These are phyloP conservation scores for Backusella tuberculispora DNA, from an alignment of 192 early-diverging fungal species.

Conservation along the genomic window DNA sequence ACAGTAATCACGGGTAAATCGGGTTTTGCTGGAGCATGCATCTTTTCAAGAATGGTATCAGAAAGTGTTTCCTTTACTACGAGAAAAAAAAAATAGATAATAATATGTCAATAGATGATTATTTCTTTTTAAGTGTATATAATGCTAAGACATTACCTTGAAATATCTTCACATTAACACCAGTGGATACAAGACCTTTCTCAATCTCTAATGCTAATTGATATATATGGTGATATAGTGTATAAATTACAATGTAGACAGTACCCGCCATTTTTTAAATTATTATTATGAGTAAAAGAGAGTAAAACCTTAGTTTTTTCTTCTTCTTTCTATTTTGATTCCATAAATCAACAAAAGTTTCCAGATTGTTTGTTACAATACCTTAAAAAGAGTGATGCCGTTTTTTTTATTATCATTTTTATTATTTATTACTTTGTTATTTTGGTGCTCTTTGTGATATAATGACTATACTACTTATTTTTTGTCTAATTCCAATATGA, in stretches of 20 bases:
- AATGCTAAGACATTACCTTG: slow-evolving; percentile 38
- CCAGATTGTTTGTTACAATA: not conserved
- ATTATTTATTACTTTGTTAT: not conserved
- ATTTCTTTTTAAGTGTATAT: not conserved
- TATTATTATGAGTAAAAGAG: not conserved
- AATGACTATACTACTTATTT: too few species aligned
- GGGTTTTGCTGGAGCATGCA: slow-evolving; percentile 54
- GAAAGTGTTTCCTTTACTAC: slow-evolving; percentile 66
- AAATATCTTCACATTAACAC: slow-evolving; percentile 45
- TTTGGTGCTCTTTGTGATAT: too few species aligned
- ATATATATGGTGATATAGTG: slow-evolving; percentile 71
- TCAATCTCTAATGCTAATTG: slow-evolving; percentile 67
- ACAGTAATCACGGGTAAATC: slow-evolving; percentile 50
- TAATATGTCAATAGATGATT: not conserved
- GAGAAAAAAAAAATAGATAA: slow-evolving; percentile 25
- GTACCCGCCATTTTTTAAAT: slow-evolving; percentile 24
- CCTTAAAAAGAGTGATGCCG: not conserved
- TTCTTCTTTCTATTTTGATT: not conserved
- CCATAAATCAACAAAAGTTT: not conserved
- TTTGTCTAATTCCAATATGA: too few species aligned
- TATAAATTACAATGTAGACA: slow-evolving; percentile 44
- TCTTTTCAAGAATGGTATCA: slow-evolving; percentile 55
- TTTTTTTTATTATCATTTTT: not conserved
- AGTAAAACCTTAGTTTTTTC: not conserved
- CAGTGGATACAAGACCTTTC: slow-evolving; percentile 63